phyloP scores from a whole-genome alignment of 1,284 basidiomycete genomes.

The Cutaneotrichosporon cavernicola region DNA sequence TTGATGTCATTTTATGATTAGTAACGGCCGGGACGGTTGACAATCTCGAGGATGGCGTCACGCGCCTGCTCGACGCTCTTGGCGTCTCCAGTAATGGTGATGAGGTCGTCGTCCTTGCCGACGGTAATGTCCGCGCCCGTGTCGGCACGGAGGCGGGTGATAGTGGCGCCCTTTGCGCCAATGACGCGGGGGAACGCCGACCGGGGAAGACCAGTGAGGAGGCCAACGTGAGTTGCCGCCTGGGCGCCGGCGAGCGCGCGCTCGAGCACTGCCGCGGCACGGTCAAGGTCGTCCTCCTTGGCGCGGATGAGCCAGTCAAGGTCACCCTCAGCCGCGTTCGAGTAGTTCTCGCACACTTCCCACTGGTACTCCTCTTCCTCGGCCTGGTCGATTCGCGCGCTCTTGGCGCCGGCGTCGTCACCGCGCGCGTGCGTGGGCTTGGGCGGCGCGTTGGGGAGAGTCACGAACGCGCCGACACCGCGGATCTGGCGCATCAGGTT shows the following conservation, averaged over 20 bases:
- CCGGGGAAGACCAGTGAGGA: slow-evolving; percentile 53
- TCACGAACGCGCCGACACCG: slow-evolving; percentile 71
- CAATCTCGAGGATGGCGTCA: slow-evolving; percentile 73
- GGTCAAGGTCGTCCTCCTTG: slow-evolving; percentile 72
- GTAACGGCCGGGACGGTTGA: slow-evolving; percentile 34
- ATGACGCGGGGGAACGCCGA: slow-evolving; percentile 70
- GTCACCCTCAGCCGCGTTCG: slow-evolving; percentile 68
- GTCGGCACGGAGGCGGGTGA: slow-evolving; percentile 75
- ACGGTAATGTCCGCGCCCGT: slow-evolving; percentile 87
- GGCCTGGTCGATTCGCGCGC: slow-evolving; percentile 69
- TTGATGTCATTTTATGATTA: slow-evolving; percentile 1
- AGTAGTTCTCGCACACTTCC: slow-evolving; percentile 74
- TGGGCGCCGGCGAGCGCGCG: slow-evolving; percentile 72
- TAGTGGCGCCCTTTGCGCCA: slow-evolving; percentile 69
- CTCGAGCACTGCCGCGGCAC: slow-evolving; percentile 64
- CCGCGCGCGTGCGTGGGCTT: slow-evolving; percentile 67
- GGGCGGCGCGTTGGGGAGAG: slow-evolving; percentile 66
- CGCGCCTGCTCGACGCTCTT: slow-evolving; percentile 70
- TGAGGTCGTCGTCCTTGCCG: slow-evolving; percentile 73
- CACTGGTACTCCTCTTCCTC: slow-evolving; percentile 53
- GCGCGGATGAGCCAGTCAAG: slow-evolving; percentile 74
- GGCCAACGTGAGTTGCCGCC: slow-evolving; percentile 53
- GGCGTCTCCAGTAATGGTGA: slow-evolving; percentile 73
- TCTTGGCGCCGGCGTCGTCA: slow-evolving; percentile 39
- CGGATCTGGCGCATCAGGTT: slow-evolving; percentile 79